Evolutionary conservation across 768 basidiomycete genomes (phyloP), one percentile per base, ranked within the genome.

Genomic region (Holtermannia corniformis): DNA sequence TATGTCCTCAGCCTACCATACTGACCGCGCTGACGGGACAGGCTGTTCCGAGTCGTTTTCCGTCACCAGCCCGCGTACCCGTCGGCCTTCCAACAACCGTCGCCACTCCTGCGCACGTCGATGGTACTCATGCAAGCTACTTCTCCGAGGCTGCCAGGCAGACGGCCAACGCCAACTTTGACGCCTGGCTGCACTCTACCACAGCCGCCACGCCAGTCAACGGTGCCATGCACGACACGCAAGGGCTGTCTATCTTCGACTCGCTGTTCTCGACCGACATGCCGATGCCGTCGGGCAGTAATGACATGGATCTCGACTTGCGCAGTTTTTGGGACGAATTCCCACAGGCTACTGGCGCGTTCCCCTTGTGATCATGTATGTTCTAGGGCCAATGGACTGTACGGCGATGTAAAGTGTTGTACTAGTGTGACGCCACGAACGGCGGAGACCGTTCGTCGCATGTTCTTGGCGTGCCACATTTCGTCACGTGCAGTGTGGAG

Each of bases 1-100:
- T 65, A 50, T 51, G 64, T 61, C n/a, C 10, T 7, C 26, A 41
- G n/a, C n/a, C n/a, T n/a, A n/a, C n/a, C n/a, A n/a, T 37, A 16
- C 32, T 37, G 32, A 37, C 32, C 7, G 32, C 16, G 32, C 32
- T 37, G n/a, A n/a, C n/a, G n/a, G n/a, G n/a, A n/a, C n/a, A 37
- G 32, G 32, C 32, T 16, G 32, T 37, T 7, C 32, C 32, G 7
- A 37, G 32, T 37, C 32, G 32, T 7, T 37, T 37, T 16, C 32
- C 32, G 16, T 37, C 32, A 37, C 32, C 32, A 7, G 32, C 32
- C 32, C 32, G 10, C 16, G 10, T 7, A 16, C 7, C 32, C 7
- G 32, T 16, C 16, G 10, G 10, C 16, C 10, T 7, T 37, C 32
- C 32, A 7, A 16, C 32, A 16, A 7, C 16, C 32, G 7, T 16